Base-by-base conservation (phyloP, 768 basidiomycete species). In the Lyophyllum semitale region DNA sequence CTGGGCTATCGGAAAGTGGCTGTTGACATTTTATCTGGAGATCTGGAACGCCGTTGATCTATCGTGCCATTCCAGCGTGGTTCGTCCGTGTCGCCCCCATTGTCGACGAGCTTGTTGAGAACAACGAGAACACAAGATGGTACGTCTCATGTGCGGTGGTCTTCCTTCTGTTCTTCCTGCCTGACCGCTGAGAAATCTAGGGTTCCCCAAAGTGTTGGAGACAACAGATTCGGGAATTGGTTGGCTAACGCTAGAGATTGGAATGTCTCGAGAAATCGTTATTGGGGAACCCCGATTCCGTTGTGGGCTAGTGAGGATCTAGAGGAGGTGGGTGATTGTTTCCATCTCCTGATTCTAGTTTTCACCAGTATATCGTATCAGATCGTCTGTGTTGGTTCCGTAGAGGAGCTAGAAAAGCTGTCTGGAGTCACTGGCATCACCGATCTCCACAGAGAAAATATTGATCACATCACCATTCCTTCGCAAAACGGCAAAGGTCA, bases 181-280 rank as follows among this genome's bases (percentile, higher is more conserved):
- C 26, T 37, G 8, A 41, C 22, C n/a, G 54, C 41, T 62, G n/a
- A 55, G 23, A 63, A 13, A 47, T 58, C 51, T 48, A 93, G 91
- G 93, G 97, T 99, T 2, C 97, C 97, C 9, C 88, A 93, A 65
- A 80, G 74, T 57, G 88, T 98, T 43, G 92, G 95, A 6, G 95
- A 98, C 55, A 84, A 88, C 61, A 82, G 96, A 30, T 99, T 99
- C 67, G 95, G 94, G 20, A 95, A 93, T 70, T 99, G 97, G 97
- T 79, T 99, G 48, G 88, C 90, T 45, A 98, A 96, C 70, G 97
- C 97, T n/a, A 84, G 95, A 20, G 97, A 99, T 67, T 99, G 97
- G 97, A 98, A 98, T 67, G 81, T 99, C 59, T 97, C 95, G n/a
- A 84, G 97, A 58, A 98, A 98, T 77, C 84, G 97, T 45, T 99